These are phyloP conservation scores for Potentilla sterilis DNA, from an alignment of 306 rosid genomes.

Conservation along the genomic window DNA sequence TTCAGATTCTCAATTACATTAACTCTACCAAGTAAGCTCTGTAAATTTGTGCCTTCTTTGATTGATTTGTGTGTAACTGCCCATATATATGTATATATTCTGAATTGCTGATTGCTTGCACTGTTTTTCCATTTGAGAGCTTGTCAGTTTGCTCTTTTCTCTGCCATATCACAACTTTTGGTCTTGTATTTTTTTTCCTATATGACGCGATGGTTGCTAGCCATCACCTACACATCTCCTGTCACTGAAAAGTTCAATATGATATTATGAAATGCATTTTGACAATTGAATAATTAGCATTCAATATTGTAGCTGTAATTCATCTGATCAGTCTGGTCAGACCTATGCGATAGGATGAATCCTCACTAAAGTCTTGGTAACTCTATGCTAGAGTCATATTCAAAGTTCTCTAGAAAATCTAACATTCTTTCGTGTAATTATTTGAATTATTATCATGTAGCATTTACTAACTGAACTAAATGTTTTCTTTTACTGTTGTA, in stretches of 20 bases:
- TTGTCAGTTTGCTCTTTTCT: background rate
- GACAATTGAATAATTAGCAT: background rate
- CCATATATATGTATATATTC: background rate
- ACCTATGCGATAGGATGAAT: background rate
- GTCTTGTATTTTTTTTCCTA: background rate
- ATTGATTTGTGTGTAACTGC: background rate
- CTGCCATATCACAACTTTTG: background rate
- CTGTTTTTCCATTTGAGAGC: background rate
- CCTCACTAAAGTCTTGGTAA: background rate
- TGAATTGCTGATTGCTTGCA: background rate
- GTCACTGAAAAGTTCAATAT: background rate
- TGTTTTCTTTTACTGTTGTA: background rate
- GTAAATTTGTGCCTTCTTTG: background rate
- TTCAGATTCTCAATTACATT: slow-evolving; percentile 67
- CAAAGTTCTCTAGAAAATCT: background rate
- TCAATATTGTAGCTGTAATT: background rate
- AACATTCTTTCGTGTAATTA: too few species aligned
- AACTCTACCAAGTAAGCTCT: slow-evolving; percentile 72
- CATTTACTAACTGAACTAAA: background rate
- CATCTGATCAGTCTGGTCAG: background rate
- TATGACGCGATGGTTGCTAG: background rate
- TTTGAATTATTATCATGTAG: background rate
- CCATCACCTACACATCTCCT: background rate
- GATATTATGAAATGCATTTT: background rate
- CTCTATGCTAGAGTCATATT: background rate